phyloP scores from a whole-genome alignment of 192 early-diverging fungal genomes.

The Coemansia sp. region DNA sequence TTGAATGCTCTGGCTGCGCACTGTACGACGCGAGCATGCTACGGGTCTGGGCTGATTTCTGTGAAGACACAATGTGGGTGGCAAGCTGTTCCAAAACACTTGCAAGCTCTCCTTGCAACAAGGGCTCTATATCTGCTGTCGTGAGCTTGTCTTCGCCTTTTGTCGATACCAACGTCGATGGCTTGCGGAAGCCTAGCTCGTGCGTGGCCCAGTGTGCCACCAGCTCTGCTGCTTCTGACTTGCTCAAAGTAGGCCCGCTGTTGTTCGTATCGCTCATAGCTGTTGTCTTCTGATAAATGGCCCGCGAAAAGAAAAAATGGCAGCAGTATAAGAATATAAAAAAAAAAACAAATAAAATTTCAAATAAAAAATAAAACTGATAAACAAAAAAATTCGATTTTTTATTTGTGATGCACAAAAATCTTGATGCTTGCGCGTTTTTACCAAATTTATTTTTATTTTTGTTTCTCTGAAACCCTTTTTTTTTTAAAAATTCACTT shows the following conservation, averaged over 20 bases:
- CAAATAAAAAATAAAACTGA: neutral
- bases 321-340: too few relatives aligned
- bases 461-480: neutral
- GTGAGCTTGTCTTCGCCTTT: constrained; percentile 45
- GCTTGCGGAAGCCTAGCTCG: constrained; percentile 47
- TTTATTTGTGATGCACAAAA: too few relatives aligned
- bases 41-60: constrained; percentile 18
- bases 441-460: neutral
- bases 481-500: neutral
- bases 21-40: constrained; percentile 27
- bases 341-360: too few relatives aligned
- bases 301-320: too few relatives aligned
- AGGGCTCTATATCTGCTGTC: constrained; percentile 34
- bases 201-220: constrained; percentile 47
- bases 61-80: constrained; percentile 39
- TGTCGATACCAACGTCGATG: constrained; percentile 41
- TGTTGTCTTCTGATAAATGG: too few relatives aligned
- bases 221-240: constrained; percentile 26
- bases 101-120: constrained; percentile 47
- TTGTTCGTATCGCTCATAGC: constrained; percentile 2
- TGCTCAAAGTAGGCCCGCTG: constrained; percentile 5
- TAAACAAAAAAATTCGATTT: neutral
- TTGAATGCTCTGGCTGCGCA: constrained; percentile 5
- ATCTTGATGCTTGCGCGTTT: too few relatives aligned
- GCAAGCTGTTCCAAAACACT: constrained; percentile 27